Base-by-base conservation (phyloP, 441 rosid genomes). In the Erodium texanum region DNA sequence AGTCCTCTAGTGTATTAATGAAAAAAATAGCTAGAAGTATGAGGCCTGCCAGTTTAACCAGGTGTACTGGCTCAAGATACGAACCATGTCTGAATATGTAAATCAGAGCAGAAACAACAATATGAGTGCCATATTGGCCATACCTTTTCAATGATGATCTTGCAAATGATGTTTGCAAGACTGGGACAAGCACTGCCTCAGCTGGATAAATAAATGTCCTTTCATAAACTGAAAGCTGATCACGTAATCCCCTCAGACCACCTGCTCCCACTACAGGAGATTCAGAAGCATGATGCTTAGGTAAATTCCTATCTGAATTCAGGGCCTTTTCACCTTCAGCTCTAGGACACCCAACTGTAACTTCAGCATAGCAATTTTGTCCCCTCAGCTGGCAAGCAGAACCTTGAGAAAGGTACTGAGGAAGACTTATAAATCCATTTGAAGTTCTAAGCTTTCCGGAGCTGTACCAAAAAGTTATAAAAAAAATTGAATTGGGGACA, bases 181-280 rank as follows among this genome's bases (percentile, higher is more conserved):
- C 85, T 3, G 99, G 98, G 76, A 96, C 94, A 76, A 93, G 87
- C 76, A 96, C 88, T 70, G 98, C 96, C 81, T 90, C 97, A 56
- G 84, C 79, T 74, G 99, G 97, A 82, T 90, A 89, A 54, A 96
- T 83, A 81, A 93, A 89, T 73, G 86, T 87, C 75, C 83, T 93
- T 71, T 86, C 94, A 74, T 76, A 75, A 24, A 43, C 67, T 20
- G 88, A 79, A 36, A 67, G 66, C 67, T 67, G 73, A 79, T 86
- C 86, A 65, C 74, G 64, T 36, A 72, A 77, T 75, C 81, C 87
- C 80, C 83, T 92, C 64, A 78, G 84, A 74, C 85, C 91, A 69
- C 78, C 82, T 76, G 85, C 83, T 76, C 89, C 87, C 32, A 77
- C 74, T 63, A 77, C 77, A 65, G 80, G 78, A 77, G 92, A 83